Evolutionary conservation across 768 basidiomycete species (phyloP), one percentile per base, ranked within the genome.

Genomic region (Xanthoconium stramineum): DNA sequence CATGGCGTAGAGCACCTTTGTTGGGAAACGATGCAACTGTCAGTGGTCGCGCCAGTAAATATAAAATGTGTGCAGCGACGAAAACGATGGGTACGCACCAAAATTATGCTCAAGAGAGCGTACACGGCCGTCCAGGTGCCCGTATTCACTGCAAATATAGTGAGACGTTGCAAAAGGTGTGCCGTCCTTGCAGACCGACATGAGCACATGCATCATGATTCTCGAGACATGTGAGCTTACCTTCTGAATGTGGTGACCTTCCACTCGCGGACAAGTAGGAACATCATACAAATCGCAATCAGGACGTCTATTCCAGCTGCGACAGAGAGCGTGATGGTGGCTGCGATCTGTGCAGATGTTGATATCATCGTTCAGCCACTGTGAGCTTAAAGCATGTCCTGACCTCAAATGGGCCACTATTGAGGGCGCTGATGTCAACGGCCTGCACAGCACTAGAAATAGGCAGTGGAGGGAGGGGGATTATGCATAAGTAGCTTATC

Each of bases 111-210:
- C 24, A 59, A 12, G 15, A 55, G 7, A 4, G 76, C 71, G 6
- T 64, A 69, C 0, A 78, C 76, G 55, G 85, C 83, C 17, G 82
- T 75, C 14, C 78, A 79, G 17, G 83, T 75, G 1, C 81, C 74
- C 0, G 46, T 58, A 7, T 64, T 64, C 24, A 66, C 56, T 0
- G 58, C 39, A n/a, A 66, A 64, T 11, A 64, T 17, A 3, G 42
- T 37, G 19, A 66, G 42, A 11, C 56, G 53, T 39, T 54, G 52
- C 15, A 65, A 37, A 9, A 47, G 24, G 33, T 53, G 36, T 24
- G 17, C n/a, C 6, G 56, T 47, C 0, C 64, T 65, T 53, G 53
- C 4, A 6, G 6, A 24, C 6, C 24, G 20, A n/a, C n/a, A 42
- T 35, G 47, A 17, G 28, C 35, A 37, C 35, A 15, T 32, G 15